These are phyloP conservation scores for Chamaecrista fasciculata DNA, from an alignment of 306 rosid species.

Conservation along the genomic window DNA sequence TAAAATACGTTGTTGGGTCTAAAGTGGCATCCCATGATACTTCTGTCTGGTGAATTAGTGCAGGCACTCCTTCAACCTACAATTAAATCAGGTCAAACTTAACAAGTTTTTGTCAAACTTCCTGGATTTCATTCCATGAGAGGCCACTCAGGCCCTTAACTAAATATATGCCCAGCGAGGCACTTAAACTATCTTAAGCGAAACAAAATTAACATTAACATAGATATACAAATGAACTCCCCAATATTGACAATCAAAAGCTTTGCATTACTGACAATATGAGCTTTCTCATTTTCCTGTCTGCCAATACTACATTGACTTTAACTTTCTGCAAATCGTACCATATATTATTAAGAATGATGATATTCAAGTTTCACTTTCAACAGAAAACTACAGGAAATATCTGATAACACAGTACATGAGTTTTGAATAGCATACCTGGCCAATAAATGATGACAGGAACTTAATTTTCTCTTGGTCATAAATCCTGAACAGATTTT, in stretches of 20 bases:
- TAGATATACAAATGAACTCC: constrained; percentile 18
- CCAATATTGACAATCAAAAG: constrained; percentile 24
- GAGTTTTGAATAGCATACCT: too few species aligned
- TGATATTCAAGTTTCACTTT: too few species aligned
- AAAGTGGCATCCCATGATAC: constrained; percentile 90
- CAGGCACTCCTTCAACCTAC: constrained; percentile 85
- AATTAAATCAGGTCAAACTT: constrained; percentile 21
- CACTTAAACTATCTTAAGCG: constrained; percentile 13
- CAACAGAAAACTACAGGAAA: too few species aligned
- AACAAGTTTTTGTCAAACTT: constrained; percentile 22
- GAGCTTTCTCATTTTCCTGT: constrained; percentile 78
- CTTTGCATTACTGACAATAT: constrained; percentile 55
- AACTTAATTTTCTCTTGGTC: too few species aligned
- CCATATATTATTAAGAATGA: too few species aligned
- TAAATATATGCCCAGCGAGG: constrained; percentile 22
- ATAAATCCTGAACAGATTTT: too few species aligned
- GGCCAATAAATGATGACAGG: too few species aligned
- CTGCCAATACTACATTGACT: too few species aligned
- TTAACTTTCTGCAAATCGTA: too few species aligned
- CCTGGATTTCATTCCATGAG: constrained; percentile 21
- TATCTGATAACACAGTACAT: too few species aligned
- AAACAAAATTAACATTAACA: constrained; percentile 18
- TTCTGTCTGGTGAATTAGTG: constrained; percentile 90
- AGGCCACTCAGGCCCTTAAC: constrained; percentile 2
- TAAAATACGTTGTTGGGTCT: constrained; percentile 68